Conservation (phyloP, 352 stramenopile species). For the Aphanomyces euteiches region DNA sequence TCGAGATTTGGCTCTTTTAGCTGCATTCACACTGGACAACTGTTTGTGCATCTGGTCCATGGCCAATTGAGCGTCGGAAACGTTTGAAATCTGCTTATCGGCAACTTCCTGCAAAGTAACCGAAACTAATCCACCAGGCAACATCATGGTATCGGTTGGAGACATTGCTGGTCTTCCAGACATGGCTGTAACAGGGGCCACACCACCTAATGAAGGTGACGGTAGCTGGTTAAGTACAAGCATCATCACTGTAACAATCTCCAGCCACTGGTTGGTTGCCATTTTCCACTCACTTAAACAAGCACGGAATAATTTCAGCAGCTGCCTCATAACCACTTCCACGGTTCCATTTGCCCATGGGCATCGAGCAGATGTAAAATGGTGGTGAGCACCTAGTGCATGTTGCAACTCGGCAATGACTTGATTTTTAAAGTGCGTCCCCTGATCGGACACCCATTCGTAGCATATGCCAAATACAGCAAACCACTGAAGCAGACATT, state of each 20-base stretch:
- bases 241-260: constrained; percentile 10
- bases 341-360: too few relatives aligned
- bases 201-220: too few relatives aligned
- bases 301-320: constrained; percentile 1
- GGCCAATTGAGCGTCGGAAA: background rate
- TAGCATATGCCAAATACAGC: too few relatives aligned
- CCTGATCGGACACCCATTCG: constrained; percentile 23
- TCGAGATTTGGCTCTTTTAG: background rate
- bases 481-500: too few relatives aligned
- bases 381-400: constrained; percentile 9
- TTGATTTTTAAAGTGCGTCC: constrained; percentile 27
- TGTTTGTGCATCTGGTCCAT: constrained; percentile 14
- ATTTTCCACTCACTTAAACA: constrained; percentile 12
- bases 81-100: constrained; percentile 3
- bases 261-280: too few relatives aligned
- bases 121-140: background rate
- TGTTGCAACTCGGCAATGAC: constrained; percentile 22
- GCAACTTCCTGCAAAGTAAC: background rate
- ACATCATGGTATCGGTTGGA: constrained; percentile 4
- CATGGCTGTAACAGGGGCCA: too few relatives aligned
- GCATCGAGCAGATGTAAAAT: too few relatives aligned
- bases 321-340: constrained; percentile 9
- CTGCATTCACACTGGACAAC: background rate
- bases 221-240: constrained; percentile 12
- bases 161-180: too few relatives aligned